Evolutionary conservation across 176 grass and related monocot genomes (phyloP), one percentile per base, ranked within the genome.

Genomic region (sorghum (Sorghum bicolor)): DNA sequence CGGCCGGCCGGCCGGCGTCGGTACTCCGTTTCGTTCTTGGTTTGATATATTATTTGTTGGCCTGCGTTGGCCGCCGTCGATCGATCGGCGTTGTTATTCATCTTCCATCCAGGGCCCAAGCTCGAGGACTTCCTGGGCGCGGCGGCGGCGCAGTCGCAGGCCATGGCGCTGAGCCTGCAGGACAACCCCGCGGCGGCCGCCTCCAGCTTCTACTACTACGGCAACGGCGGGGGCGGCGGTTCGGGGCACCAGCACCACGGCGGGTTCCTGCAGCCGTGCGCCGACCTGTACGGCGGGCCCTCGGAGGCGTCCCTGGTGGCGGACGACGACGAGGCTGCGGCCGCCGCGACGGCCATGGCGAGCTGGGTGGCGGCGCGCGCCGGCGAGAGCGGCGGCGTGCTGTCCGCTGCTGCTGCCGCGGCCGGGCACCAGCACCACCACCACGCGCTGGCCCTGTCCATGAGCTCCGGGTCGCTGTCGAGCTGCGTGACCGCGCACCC

Each of bases 51-150:
- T 8, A 19, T 50, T 52, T 20, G 17, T 52, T 2, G 15, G 48
- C 15, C 3, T 16, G 40, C 40, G 41, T 48, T 17, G 48, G 47
- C 6, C 19, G 47, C 6, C 19, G 7, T 77, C 50, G 72, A 78
- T 88, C 76, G 20, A 11, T 30, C 61, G 26, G 61, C 61, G 61
- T 8, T 5, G 6, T 25, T 60, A 7, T 57, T 12, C 3, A 5
- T 29, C 0, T 0, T 26, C 2, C 10, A 25, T 29, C 0, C 2
- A 86, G 90, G 93, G 61, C 93, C 96, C 13, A 99, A 99, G 84
- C 88, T 99, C 5, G 97, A 99, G 87, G 97, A 99, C 60, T 99
- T 99, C 83, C 75, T 99, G 74, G 97, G 97, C 37, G 82, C 89
- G 7, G 80, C 75, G 47, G 84, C 84, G 20, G 75, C 61, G 39